These are phyloP conservation scores for Puccinia horiana DNA, from an alignment of 1,284 basidiomycete species.

Conservation along the genomic window DNA sequence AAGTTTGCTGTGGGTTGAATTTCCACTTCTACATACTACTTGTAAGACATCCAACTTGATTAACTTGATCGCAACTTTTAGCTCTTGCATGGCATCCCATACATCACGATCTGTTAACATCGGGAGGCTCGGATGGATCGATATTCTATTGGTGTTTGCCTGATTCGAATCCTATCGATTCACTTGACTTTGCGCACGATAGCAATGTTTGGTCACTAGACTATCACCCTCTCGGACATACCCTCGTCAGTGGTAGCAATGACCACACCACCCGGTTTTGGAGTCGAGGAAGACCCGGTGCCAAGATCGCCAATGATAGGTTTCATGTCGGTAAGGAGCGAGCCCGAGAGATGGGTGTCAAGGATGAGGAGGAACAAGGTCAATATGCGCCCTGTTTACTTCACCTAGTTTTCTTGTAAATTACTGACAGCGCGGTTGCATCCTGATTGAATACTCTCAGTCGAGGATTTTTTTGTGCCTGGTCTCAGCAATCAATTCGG, in stretches of 20 bases:
- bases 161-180: constrained; percentile 69
- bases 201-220: constrained; percentile 93
- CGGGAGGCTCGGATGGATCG: constrained; percentile 88
- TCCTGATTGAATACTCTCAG: neutral
- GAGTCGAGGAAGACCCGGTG: constrained; percentile 79
- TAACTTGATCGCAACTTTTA: constrained; percentile 56
- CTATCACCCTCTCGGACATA: constrained; percentile 92
- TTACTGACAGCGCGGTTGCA: neutral
- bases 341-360: constrained; percentile 46
- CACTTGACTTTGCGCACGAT: constrained; percentile 89
- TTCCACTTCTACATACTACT: constrained; percentile 7
- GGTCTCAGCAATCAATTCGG: constrained; percentile 45
- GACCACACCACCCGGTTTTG: constrained; percentile 98
- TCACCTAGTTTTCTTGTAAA: neutral
- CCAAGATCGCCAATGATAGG: constrained; percentile 49
- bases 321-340: constrained; percentile 50
- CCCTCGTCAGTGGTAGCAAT: constrained; percentile 87
- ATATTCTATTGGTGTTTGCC: constrained; percentile 88
- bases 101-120: constrained; percentile 81
- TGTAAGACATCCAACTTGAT: neutral
- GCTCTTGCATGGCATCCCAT: constrained; percentile 93
- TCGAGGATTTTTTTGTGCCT: constrained; percentile 47
- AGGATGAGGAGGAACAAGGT: constrained; percentile 49
- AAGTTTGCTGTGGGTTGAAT: constrained; percentile 82
- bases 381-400: neutral